phyloP scores from a whole-genome alignment of 441 rosid genomes.

The Gossypium gossypioides region DNA sequence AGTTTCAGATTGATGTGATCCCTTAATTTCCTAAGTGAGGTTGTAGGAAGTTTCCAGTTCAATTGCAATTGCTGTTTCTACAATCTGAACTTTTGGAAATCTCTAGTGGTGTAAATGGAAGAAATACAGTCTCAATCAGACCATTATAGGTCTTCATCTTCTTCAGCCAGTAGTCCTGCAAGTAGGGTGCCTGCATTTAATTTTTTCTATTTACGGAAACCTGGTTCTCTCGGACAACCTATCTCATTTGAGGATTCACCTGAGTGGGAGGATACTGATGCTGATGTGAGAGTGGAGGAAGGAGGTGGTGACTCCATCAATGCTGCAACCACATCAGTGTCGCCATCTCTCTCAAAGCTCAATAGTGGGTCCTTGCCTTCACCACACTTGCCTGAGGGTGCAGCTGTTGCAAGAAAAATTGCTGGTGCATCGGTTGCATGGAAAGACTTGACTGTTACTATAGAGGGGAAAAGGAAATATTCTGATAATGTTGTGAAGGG shows the following conservation, averaged over 20 bases:
- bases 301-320: constrained; percentile 77
- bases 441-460: constrained; percentile 90
- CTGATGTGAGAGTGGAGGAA: constrained; percentile 63
- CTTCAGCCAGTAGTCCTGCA: constrained; percentile 95
- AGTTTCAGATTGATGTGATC: background rate
- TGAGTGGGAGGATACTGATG: constrained; percentile 92
- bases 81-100: constrained; percentile 15
- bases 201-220: constrained; percentile 87
- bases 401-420: constrained; percentile 50
- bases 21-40: background rate
- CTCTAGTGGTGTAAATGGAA: constrained; percentile 42
- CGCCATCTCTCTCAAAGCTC: constrained; percentile 80
- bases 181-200: constrained; percentile 91
- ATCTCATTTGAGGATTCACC: constrained; percentile 98
- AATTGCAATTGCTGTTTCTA: constrained; percentile 6
- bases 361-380: constrained; percentile 84
- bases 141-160: constrained; percentile 87
- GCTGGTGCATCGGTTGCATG: constrained; percentile 90
- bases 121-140: constrained; percentile 97
- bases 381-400: constrained; percentile 53
- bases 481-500: constrained; percentile 87
- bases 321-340: constrained; percentile 54
- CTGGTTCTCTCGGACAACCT: constrained; percentile 82
- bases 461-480: constrained; percentile 78
- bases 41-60: constrained; percentile 7